Evolutionary conservation across 768 basidiomycete species (phyloP).

Genomic region (Boletus tylopilopsis): DNA sequence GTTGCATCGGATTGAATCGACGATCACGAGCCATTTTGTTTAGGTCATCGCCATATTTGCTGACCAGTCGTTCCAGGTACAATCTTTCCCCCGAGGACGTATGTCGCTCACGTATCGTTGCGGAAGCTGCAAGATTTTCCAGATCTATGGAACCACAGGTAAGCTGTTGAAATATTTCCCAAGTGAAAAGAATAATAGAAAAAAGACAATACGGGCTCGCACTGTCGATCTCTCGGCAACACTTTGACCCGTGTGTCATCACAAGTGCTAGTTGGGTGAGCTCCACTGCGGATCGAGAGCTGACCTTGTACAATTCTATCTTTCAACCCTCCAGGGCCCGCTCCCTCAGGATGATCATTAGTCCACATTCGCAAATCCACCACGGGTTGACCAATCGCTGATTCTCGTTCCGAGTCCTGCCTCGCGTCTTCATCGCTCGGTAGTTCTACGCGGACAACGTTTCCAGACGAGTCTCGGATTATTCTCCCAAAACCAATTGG

Average conservation of each 20-base stretch:
- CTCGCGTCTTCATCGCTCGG: conserved; percentile 44
- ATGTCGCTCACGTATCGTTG: conserved; percentile 50
- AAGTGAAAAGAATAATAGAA: conserved; percentile 1
- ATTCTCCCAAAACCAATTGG: conserved; percentile 78
- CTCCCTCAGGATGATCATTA: background rate
- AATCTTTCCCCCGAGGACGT: conserved; percentile 64
- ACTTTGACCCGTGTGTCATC: background rate
- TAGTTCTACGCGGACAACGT: conserved; percentile 67
- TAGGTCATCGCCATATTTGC: conserved; percentile 67
- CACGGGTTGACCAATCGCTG: conserved; percentile 40
- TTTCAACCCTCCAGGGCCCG: background rate
- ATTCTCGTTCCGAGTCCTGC: conserved; percentile 21
- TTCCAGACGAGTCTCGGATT: conserved; percentile 73
- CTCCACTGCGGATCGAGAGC: conserved; percentile 11
- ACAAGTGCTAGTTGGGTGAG: background rate
- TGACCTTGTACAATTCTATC: conserved; percentile 32
- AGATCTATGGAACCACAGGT: conserved; percentile 45
- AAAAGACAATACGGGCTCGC: background rate
- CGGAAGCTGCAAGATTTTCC: conserved; percentile 54
- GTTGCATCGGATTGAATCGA: conserved; percentile 77
- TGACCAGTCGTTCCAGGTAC: conserved; percentile 64
- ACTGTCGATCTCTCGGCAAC: background rate
- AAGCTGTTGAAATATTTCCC: conserved; percentile 6
- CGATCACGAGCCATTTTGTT: conserved; percentile 77
- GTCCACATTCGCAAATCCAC: conserved; percentile 20